phyloP scores from a whole-genome alignment of 257 asterid genomes.

The Asclepias syriaca region DNA sequence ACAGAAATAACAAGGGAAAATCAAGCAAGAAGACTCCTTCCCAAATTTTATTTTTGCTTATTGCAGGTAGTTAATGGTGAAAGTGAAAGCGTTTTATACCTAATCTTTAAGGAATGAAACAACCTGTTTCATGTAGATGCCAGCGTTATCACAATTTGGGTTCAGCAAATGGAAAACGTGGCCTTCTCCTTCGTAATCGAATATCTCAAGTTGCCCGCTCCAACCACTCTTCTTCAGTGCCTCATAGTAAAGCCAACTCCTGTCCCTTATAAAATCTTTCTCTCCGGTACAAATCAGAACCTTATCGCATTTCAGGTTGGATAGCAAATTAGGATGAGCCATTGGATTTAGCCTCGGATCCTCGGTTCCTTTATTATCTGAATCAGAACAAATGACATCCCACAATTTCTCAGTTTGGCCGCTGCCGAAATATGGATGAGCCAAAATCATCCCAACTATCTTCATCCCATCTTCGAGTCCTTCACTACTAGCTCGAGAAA shows the following conservation, averaged over 20 bases:
- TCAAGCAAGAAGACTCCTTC: too few relatives aligned
- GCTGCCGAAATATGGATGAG: constrained; percentile 62
- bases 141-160: constrained; percentile 37
- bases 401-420: constrained; percentile 33
- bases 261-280: constrained; percentile 42
- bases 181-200: constrained; percentile 51
- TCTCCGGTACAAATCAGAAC: constrained; percentile 51
- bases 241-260: constrained; percentile 47
- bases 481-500: constrained; percentile 24
- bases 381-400: constrained; percentile 27
- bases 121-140: constrained; percentile 32
- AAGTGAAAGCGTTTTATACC: too few relatives aligned
- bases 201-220: constrained; percentile 50
- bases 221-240: constrained; percentile 62
- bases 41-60: too few relatives aligned
- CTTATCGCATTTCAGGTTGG: constrained; percentile 46
- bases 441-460: constrained; percentile 45
- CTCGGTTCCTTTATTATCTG: constrained; percentile 22
- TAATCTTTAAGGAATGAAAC: constrained; percentile 22
- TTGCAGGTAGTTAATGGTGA: too few relatives aligned
- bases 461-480: constrained; percentile 13
- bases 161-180: constrained; percentile 56
- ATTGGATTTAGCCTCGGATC: constrained; percentile 72
- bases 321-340: constrained; percentile 42
- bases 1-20: too few relatives aligned